Percentiles rank a stretch among this genome's conserved stretches.
Evolutionary conservation across 768 basidiomycete genomes (phyloP).

Genomic region (Clitopilus hobsonii): DNA sequence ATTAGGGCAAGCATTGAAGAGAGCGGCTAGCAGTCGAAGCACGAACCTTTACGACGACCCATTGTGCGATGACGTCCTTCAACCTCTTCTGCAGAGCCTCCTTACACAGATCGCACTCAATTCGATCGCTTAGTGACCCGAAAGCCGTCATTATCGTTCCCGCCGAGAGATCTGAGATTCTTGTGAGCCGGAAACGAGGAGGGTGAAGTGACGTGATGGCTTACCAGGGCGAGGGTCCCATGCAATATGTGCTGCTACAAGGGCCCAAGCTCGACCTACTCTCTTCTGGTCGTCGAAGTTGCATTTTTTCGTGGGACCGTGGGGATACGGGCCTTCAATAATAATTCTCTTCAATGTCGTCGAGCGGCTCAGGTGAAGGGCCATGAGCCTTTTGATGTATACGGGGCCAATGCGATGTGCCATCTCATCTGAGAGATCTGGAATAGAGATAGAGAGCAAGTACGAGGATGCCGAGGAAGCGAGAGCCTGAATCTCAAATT

Average conservation of each 20-base stretch:
- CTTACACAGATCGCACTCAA: conserved; percentile 1
- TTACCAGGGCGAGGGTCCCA: conserved; percentile 22
- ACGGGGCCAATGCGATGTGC: conserved; percentile 41
- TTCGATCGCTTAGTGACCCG: not conserved
- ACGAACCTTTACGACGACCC: not conserved
- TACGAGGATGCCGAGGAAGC: conserved; percentile 46
- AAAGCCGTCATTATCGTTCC: not conserved
- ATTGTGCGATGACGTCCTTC: not conserved
- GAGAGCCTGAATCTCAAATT: conserved; percentile 40
- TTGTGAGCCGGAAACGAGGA: not conserved
- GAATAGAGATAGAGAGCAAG: conserved; percentile 41
- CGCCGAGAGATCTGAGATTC: not conserved
- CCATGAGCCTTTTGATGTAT: conserved; percentile 52
- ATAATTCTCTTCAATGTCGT: conserved; percentile 53
- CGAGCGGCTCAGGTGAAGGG: conserved; percentile 47
- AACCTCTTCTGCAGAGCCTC: not conserved
- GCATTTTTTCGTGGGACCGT: conserved; percentile 10
- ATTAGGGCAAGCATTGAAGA: not conserved
- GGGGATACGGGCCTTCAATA: conserved; percentile 10
- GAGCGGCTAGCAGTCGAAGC: conserved; percentile 8
- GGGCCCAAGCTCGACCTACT: conserved; percentile 24
- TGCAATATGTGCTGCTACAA: conserved; percentile 19
- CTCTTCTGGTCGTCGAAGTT: conserved; percentile 13
- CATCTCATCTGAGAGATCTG: conserved; percentile 40
- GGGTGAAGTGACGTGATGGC: not conserved